phyloP scores from a whole-genome alignment of 2,329 filamentous ascomycete genomes.

The Ophiostoma sp. region DNA sequence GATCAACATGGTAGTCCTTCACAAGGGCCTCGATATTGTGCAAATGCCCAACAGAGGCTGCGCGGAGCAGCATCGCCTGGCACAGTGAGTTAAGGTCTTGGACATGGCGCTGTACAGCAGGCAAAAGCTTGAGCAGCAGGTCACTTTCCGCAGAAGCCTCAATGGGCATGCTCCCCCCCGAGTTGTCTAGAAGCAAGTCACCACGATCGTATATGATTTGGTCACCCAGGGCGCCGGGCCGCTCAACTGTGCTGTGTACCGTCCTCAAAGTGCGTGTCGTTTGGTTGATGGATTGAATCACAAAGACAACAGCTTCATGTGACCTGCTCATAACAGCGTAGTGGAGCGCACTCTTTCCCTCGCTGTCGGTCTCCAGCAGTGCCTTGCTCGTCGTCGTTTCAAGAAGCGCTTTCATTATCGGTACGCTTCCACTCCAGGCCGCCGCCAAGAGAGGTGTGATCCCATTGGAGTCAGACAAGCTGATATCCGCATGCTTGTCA shows the following conservation, averaged over 20 bases:
- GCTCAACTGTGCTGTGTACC: constrained; percentile 1
- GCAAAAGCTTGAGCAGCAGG: not conserved
- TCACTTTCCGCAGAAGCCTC: not conserved
- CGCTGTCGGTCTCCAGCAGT: not conserved
- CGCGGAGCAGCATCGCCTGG: not conserved
- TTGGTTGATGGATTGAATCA: not conserved
- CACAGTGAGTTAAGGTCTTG: not conserved
- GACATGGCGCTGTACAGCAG: not conserved
- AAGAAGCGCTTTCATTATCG: not conserved
- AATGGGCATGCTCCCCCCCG: not conserved
- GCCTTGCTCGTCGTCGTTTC: not conserved
- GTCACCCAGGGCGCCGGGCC: not conserved
- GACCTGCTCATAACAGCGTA: constrained; percentile 4
- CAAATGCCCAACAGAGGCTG: not conserved
- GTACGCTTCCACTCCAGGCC: not conserved
- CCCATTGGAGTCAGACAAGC: not conserved
- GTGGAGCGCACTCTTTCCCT: not conserved
- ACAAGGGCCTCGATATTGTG: not conserved
- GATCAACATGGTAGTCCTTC: not conserved
- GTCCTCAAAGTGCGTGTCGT: not conserved
- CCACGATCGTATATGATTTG: not conserved
- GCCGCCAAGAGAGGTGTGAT: constrained; percentile 2
- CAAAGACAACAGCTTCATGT: constrained; percentile 1
- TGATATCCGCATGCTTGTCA: not conserved
- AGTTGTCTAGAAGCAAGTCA: not conserved